Base-by-base conservation (phyloP, 2,329 filamentous ascomycete species). In the Fonsecaea multimorphosa region DNA sequence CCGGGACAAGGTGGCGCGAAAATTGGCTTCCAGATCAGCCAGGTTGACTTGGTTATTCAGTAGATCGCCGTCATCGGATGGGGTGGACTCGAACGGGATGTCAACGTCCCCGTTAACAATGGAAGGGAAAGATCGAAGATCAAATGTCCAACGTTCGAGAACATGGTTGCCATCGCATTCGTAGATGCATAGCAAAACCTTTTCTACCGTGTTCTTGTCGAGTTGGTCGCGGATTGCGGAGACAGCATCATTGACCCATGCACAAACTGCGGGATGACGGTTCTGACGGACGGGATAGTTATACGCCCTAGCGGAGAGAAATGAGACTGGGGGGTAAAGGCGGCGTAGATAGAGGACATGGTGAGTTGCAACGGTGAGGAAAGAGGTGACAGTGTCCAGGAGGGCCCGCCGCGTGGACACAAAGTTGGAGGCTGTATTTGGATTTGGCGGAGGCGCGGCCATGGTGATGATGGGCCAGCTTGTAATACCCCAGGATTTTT, bases 281-380 rank as follows among this genome's bases (percentile, higher is more conserved):
- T 88, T 94, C 76, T 97, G 93, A 73, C 91, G 89, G 53, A 96
- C 90, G 32, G 92, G 86, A 65, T 92, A 88, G 79, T 94, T 93
- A 83, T 93, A 93, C 73, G 91, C 92, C 69, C 90, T 87, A 44
- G 89, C 86, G 49, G 89, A 87, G 64, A 94, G 85, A 79, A 97
- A 97, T 38, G 92, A 91, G 31, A 86, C 79, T 56, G 81, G 78
- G 0, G 93, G 92, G 78, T 97, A 97, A 74, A 97, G 87, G 66
- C 79, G 78, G 72, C 93, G 91, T 74, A 95, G 88, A 81, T 89
- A 94, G 71, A 97, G 87, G 73, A 97, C 89, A 65, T 92, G 91
- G 82, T 97, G 93, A 69, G 94, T 87, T 72, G 91, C 86, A 68
- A 94, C 87, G 67, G 89, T 91, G 63, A 97, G 86, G 80, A 97